These are phyloP conservation scores for Verticillium nonalfalfae DNA, from an alignment of 2,329 filamentous ascomycete genomes.

Conservation along the genomic window DNA sequence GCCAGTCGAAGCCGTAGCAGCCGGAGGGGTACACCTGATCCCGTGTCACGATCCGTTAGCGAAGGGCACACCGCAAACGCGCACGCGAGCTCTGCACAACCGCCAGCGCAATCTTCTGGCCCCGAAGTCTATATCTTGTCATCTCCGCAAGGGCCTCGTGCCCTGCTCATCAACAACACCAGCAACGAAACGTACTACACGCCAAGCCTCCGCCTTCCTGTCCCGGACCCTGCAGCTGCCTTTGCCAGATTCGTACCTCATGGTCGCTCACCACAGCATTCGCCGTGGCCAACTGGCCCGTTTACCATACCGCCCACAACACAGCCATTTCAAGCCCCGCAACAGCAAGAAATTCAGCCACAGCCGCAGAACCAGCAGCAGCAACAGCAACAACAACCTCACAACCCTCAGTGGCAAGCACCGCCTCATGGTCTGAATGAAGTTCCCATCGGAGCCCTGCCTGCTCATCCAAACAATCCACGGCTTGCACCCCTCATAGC, in stretches of 20 bases:
- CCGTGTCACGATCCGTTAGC: slow-evolving; percentile 22
- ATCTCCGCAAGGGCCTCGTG: slow-evolving; percentile 53
- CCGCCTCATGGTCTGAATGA: slow-evolving; percentile 10
- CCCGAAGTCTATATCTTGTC: slow-evolving; percentile 55
- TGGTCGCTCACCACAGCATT: slow-evolving; percentile 5
- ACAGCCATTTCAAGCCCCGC: slow-evolving; percentile 3
- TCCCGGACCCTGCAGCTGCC: background rate
- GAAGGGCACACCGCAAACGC: background rate
- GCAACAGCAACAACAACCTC: slow-evolving; percentile 17
- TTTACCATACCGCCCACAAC: slow-evolving; percentile 4
- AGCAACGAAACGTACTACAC: slow-evolving; percentile 45
- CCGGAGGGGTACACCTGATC: slow-evolving; percentile 38
- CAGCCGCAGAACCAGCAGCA: slow-evolving; percentile 17
- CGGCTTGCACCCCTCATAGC: slow-evolving; percentile 29
- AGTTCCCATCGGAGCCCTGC: slow-evolving; percentile 17
- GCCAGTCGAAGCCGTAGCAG: slow-evolving; percentile 41
- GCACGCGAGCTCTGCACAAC: slow-evolving; percentile 18
- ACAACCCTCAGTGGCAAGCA: slow-evolving; percentile 15
- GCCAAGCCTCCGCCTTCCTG: slow-evolving; percentile 22
- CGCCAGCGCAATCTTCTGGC: slow-evolving; percentile 18
- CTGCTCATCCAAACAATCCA: slow-evolving; percentile 32
- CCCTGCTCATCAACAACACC: slow-evolving; percentile 46
- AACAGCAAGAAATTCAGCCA: slow-evolving; percentile 6
- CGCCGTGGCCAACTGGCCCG: slow-evolving; percentile 4
- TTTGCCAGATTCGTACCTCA: slow-evolving; percentile 4